Evolutionary conservation across 108 stramenopile genomes (phyloP).

Genomic region (Pseudonitzschia pungens): DNA sequence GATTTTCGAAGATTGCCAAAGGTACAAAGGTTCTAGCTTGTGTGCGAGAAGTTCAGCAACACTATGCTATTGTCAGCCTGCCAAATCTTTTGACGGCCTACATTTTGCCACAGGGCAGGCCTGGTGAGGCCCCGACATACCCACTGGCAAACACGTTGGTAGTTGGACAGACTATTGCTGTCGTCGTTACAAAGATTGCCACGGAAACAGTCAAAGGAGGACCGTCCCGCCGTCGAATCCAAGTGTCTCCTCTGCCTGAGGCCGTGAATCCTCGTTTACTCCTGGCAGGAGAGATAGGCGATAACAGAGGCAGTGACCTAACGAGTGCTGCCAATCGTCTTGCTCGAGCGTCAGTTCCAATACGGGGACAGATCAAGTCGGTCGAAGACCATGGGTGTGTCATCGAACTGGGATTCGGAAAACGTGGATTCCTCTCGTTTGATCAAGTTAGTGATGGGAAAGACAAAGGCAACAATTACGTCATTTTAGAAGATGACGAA

Average conservation of each 20-base stretch:
- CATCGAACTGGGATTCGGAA: constrained; percentile 59
- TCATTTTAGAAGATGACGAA: constrained; percentile 35
- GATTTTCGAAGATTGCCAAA: constrained; percentile 62
- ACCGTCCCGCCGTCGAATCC: constrained; percentile 61
- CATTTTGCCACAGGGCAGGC: constrained; percentile 40
- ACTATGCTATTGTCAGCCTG: constrained; percentile 65
- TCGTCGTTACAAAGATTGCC: constrained; percentile 58
- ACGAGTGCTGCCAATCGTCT: constrained; percentile 4
- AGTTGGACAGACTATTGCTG: constrained; percentile 59
- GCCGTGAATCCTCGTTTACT: constrained; percentile 49
- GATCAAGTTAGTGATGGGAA: constrained; percentile 43
- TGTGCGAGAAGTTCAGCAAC: constrained; percentile 64
- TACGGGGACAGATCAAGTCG: constrained; percentile 64
- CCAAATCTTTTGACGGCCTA: constrained; percentile 81
- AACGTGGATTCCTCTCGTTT: constrained; percentile 67
- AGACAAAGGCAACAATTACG: constrained; percentile 40
- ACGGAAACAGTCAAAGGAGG: constrained; percentile 41
- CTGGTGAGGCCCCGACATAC: not conserved
- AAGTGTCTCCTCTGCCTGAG: constrained; percentile 61
- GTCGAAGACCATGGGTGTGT: constrained; percentile 85
- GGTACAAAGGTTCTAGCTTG: constrained; percentile 67
- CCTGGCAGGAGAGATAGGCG: not conserved
- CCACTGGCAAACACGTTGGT: constrained; percentile 28
- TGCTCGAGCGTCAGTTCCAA: constrained; percentile 2
- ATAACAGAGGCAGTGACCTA: not conserved